Percentiles rank a stretch among this genome's conserved stretches.
These are phyloP conservation scores for Triticum turgidum DNA, from an alignment of 176 grass and related monocot species.

Conservation along the genomic window DNA sequence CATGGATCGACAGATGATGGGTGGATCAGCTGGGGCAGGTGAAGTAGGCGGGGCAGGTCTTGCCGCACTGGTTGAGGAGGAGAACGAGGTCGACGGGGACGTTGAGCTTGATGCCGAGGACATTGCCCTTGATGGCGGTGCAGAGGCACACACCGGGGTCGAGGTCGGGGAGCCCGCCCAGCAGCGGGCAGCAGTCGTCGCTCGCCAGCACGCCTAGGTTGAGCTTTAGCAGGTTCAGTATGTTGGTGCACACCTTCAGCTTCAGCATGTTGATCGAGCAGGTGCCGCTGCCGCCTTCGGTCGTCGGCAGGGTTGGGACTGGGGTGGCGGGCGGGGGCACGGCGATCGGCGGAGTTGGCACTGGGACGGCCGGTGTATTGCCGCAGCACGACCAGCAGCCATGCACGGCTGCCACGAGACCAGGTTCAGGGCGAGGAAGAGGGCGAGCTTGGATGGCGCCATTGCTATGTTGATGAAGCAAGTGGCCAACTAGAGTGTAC, in stretches of 20 bases:
- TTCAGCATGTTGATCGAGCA: neutral
- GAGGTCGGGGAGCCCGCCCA: constrained; percentile 24
- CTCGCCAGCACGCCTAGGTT: neutral
- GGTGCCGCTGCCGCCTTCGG: too few species aligned
- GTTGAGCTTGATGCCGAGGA: constrained; percentile 57
- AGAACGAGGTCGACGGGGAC: constrained; percentile 48
- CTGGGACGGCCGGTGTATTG: too few species aligned
- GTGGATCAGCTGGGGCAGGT: constrained; percentile 32
- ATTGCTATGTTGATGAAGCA: neutral
- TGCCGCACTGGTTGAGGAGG: constrained; percentile 67
- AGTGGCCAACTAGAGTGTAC: too few species aligned
- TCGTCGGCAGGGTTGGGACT: too few species aligned
- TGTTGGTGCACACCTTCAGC: too few species aligned
- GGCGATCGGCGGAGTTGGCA: too few species aligned
- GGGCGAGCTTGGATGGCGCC: neutral
- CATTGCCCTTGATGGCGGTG: constrained; percentile 55
- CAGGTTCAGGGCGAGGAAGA: too few species aligned
- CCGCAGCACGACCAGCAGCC: too few species aligned
- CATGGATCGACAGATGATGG: neutral
- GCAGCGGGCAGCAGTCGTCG: constrained; percentile 43
- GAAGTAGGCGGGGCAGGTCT: constrained; percentile 52
- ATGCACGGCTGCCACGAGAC: too few species aligned
- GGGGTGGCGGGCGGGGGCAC: too few species aligned
- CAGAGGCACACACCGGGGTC: constrained; percentile 54
- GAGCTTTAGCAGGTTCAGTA: too few species aligned